phyloP scores from a whole-genome alignment of 441 rosid genomes.

The Corymbia citriodora region DNA sequence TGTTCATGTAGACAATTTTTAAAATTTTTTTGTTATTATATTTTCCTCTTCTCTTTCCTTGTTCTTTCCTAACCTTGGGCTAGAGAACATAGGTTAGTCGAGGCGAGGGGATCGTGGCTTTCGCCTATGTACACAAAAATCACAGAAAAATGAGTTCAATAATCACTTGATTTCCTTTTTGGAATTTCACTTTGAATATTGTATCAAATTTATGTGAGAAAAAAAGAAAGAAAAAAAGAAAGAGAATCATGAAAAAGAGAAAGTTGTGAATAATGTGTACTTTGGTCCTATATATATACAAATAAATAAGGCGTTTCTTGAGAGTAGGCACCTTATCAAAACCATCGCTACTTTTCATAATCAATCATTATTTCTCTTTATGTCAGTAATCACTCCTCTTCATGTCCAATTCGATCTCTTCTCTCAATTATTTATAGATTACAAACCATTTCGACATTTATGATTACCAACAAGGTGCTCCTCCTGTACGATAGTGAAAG shows the following conservation, averaged over 20 bases:
- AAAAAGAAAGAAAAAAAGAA: neutral
- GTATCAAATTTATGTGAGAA: neutral
- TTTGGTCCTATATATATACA: neutral
- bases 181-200: neutral
- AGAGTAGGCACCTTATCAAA: neutral
- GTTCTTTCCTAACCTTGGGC: too few species aligned
- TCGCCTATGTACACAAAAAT: neutral
- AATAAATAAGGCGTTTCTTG: neutral
- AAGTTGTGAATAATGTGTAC: neutral
- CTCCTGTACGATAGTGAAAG: neutral
- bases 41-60: too few species aligned
- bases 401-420: neutral
- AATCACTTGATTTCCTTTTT: neutral
- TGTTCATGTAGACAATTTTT: accelerated
- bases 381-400: neutral
- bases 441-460: neutral
- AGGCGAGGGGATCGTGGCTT: too few species aligned
- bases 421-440: neutral
- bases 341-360: neutral
- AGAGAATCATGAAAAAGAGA: neutral
- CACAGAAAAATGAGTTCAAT: neutral
- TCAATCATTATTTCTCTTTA: neutral
- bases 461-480: neutral
- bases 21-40: too few species aligned
- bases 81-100: too few species aligned